phyloP scores from a whole-genome alignment of 495 filamentous ascomycete genomes.

The Talaromyces wortmannii region DNA sequence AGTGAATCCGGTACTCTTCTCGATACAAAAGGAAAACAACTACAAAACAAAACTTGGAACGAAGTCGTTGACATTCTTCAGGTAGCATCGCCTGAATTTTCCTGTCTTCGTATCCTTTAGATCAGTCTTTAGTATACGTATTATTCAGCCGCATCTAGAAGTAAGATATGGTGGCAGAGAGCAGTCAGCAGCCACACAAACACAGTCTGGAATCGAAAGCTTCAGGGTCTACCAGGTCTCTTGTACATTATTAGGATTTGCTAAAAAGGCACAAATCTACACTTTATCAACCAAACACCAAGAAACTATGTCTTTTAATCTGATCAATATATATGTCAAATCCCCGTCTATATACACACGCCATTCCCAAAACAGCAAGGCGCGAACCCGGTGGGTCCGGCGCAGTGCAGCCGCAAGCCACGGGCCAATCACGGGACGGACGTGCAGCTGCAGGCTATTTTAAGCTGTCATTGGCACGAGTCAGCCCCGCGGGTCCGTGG shows the following conservation, averaged over 20 bases:
- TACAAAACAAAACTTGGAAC: constrained; percentile 30
- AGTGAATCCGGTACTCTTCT: constrained; percentile 32
- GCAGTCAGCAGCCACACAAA: too few relatives aligned
- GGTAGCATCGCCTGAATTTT: constrained; percentile 11
- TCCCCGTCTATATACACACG: not conserved
- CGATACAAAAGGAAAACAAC: constrained; percentile 22
- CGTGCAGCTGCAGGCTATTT: not conserved
- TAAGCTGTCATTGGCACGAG: not conserved
- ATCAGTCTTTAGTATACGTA: not conserved
- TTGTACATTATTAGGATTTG: too few relatives aligned
- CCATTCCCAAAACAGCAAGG: not conserved
- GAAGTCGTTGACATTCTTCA: constrained; percentile 30
- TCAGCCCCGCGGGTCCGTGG: not conserved
- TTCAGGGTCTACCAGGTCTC: too few relatives aligned
- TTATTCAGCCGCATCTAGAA: too few relatives aligned
- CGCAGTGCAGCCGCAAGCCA: not conserved
- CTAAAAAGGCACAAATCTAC: too few relatives aligned
- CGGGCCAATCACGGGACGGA: not conserved
- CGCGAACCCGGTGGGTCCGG: not conserved
- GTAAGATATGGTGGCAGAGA: too few relatives aligned
- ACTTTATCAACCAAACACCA: too few relatives aligned
- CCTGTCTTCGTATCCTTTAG: constrained; percentile 1
- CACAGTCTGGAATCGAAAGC: too few relatives aligned
- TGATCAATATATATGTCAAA: too few relatives aligned
- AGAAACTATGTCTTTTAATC: too few relatives aligned